Evolutionary conservation across 345 rosid species (phyloP), one percentile per base, ranked within the genome.

Genomic region (Physaria fendleri): DNA sequence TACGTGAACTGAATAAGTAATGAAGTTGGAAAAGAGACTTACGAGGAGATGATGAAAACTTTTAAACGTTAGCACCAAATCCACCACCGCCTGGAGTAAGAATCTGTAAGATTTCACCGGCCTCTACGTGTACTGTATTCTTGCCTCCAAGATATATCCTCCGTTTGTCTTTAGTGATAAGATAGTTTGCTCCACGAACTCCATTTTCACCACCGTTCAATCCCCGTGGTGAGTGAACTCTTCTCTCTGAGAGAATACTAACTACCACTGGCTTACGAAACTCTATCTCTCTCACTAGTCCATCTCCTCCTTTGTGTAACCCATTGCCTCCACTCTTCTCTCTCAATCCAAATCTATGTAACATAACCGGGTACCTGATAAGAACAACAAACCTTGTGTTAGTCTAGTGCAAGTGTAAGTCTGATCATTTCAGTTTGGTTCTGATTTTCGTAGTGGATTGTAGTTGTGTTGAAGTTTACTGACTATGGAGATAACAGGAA

Each of bases 241-340:
- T 80, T 80, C 99, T 85, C 85, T 93, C 97, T 0, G 99, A 93
- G 23, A 93, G 90, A 47, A 93, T 78, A 74, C 99, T 93, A n/a
- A 83, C 95, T 2, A 82, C 81, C 28, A 89, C 86, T 0, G 87
- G 84, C 41, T 81, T 69, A 77, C 80, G 73, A 69, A 93, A 93
- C 77, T 89, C 94, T 21, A 93, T 87, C 79, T 93, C 95, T 77
- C 99, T 79, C 49, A 85, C 83, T 2, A 89, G 66, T 41, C 99
- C 99, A 16, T 93, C 88, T 2, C 95, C 95, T 27, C 97, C 95
- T 75, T 58, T 89, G 58, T 56, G 85, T 53, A 76, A 53, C 23
- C 97, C 99, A 0, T 52, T 71, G 64, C 99, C 99, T 10, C 99
- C 95, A 56, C 97, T 89, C 11, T 77, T 77, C 69, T 85, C 92